Conservation (phyloP, 805 yeast genomes). For the Middelhovenomyces tepae region DNA sequence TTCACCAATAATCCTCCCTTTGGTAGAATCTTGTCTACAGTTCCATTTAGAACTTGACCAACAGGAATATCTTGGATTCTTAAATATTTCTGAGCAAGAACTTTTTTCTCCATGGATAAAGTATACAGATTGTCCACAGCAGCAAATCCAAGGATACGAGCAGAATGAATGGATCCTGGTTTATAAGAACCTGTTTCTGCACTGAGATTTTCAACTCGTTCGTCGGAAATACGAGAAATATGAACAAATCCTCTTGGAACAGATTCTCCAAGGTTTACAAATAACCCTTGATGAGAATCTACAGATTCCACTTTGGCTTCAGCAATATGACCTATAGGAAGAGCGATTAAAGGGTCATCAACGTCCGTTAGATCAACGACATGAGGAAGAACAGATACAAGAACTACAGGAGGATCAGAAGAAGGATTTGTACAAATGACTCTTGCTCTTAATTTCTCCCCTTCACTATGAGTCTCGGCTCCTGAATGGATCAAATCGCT, state of each 20-base stretch:
- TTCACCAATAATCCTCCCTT: constrained; percentile 62
- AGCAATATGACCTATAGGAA: constrained; percentile 66
- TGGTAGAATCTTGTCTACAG: constrained; percentile 47
- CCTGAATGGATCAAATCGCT: constrained; percentile 60
- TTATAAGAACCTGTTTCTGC: constrained; percentile 32
- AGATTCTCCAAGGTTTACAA: constrained; percentile 35
- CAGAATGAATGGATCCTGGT: constrained; percentile 58
- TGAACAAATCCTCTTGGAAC: constrained; percentile 62
- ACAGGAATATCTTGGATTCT: constrained; percentile 63
- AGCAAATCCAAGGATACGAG: constrained; percentile 70
- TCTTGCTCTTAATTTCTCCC: constrained; percentile 61
- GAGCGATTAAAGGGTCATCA: constrained; percentile 44
- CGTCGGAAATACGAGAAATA: constrained; percentile 49
- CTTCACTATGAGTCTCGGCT: constrained; percentile 57
- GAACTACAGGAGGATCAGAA: constrained; percentile 43
- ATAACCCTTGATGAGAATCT: constrained; percentile 31
- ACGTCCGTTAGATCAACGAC: constrained; percentile 31
- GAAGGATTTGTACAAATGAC: constrained; percentile 47
- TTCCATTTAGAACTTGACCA: constrained; percentile 57
- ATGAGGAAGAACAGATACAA: constrained; percentile 56
- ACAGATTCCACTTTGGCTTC: constrained; percentile 54
- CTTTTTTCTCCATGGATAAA: constrained; percentile 59
- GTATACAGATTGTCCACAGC: constrained; percentile 55
- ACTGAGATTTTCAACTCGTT: constrained; percentile 28
- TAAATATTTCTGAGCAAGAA: constrained; percentile 57